These are phyloP conservation scores for Petasospora fabianii DNA, from an alignment of 1,139 yeast species.

Conservation along the genomic window DNA sequence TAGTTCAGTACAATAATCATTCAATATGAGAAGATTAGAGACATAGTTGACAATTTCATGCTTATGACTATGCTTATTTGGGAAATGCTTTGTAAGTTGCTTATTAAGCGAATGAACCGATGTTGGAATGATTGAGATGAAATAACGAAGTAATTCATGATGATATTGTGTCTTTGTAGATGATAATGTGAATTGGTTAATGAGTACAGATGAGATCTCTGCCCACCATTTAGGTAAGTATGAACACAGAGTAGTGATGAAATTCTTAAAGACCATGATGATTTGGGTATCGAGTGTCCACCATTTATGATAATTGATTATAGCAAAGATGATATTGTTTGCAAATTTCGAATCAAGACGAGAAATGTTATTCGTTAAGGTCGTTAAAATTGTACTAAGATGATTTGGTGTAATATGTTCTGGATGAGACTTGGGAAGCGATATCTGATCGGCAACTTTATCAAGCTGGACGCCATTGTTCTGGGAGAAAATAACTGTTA, in stretches of 20 bases:
- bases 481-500: slow-evolving; percentile 22
- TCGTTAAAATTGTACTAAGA: slow-evolving; percentile 41
- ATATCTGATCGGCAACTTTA: slow-evolving; percentile 42
- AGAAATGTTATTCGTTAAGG: slow-evolving; percentile 49
- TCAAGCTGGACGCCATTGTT: slow-evolving; percentile 42
- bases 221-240: slow-evolving; percentile 87
- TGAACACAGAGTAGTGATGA: slow-evolving; percentile 74
- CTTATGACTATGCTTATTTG: slow-evolving; percentile 70
- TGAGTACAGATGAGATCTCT: slow-evolving; percentile 67
- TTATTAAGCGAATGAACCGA: slow-evolving; percentile 63
- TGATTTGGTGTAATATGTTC: slow-evolving; percentile 42
- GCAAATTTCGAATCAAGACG: slow-evolving; percentile 42
- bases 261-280: slow-evolving; percentile 57
- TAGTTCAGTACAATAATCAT: slow-evolving; percentile 71
- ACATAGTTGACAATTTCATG: slow-evolving; percentile 59
- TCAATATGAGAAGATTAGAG: slow-evolving; percentile 53
- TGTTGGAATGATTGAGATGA: slow-evolving; percentile 76
- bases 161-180: slow-evolving; percentile 43
- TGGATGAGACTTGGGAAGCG: slow-evolving; percentile 37
- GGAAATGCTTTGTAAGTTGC: slow-evolving; percentile 59
- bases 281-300: slow-evolving; percentile 38
- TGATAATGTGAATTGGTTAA: slow-evolving; percentile 50
- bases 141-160: slow-evolving; percentile 62
- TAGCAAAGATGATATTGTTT: slow-evolving; percentile 43
- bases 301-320: slow-evolving; percentile 58